phyloP scores from a whole-genome alignment of 306 rosid genomes.

The Citrullus amarus region DNA sequence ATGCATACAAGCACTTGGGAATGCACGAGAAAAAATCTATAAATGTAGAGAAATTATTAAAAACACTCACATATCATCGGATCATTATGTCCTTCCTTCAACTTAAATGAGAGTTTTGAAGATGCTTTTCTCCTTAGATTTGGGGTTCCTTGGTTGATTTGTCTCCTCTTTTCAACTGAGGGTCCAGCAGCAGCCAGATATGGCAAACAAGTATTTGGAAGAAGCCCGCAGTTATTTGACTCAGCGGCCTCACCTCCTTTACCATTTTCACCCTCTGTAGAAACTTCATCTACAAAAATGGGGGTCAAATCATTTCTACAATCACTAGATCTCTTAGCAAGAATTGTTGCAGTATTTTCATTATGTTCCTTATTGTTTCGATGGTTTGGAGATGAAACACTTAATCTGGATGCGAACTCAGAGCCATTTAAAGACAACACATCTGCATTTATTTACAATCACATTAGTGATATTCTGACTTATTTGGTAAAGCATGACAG shows the following conservation, averaged over 20 bases:
- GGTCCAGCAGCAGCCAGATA: conserved; percentile 35
- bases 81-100: conserved; percentile 59
- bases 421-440: conserved; percentile 24
- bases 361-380: conserved; percentile 5
- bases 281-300: conserved; percentile 23
- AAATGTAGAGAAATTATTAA: not conserved
- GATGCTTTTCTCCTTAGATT: conserved; percentile 37
- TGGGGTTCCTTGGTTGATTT: conserved; percentile 36
- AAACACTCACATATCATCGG: conserved; percentile 42
- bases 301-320: conserved; percentile 9
- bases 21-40: not conserved
- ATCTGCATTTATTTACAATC: conserved; percentile 22
- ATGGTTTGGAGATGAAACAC: conserved; percentile 32
- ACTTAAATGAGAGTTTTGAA: conserved; percentile 71
- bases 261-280: conserved; percentile 30
- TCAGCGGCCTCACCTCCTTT: conserved; percentile 21
- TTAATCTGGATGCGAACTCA: conserved; percentile 33
- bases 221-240: conserved; percentile 40
- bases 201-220: conserved; percentile 59
- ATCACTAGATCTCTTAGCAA: not conserved
- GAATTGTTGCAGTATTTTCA: conserved; percentile 2
- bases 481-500: not conserved
- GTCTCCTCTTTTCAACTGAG: conserved; percentile 39
- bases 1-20: not conserved
- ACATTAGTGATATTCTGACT: not conserved